Conservation (phyloP, 495 filamentous ascomycete genomes). For the Pseudomonodictys pantanalensis region DNA sequence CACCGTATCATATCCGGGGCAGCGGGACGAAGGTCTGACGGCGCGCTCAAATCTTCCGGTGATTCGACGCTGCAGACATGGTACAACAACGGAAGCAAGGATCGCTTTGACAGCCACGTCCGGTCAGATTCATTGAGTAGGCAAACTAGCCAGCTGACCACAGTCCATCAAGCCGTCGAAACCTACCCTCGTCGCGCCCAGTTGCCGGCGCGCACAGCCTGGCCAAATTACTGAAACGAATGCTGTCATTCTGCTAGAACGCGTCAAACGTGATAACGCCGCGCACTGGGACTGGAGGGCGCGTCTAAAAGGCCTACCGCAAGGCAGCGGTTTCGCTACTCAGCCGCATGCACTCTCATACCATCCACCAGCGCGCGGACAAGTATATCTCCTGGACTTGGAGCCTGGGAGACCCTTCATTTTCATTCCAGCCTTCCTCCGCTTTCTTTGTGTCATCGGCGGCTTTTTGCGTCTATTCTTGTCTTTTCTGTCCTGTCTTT, state of each 20-base stretch:
- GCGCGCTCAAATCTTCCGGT: background rate
- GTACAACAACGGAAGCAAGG: background rate
- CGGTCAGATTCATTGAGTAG: background rate
- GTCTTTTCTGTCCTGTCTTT: background rate
- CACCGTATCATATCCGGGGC: too few species aligned
- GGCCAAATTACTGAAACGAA: slow-evolving; percentile 1
- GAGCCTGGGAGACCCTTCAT: background rate
- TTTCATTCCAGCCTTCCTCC: slow-evolving; percentile 6
- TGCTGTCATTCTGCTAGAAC: slow-evolving; percentile 4
- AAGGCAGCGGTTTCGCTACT: slow-evolving; percentile 12
- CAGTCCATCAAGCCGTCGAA: background rate
- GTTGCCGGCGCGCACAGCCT: slow-evolving; percentile 10
- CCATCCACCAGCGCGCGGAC: background rate
- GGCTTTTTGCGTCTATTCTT: slow-evolving; percentile 1
- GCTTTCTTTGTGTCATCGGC: slow-evolving; percentile 14
- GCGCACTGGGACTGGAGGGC: slow-evolving; percentile 7
- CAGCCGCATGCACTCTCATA: slow-evolving; percentile 8
- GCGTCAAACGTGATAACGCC: slow-evolving; percentile 22
- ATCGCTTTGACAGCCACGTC: background rate
- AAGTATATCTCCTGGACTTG: slow-evolving; percentile 13
- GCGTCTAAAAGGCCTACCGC: background rate
- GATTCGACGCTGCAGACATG: background rate
- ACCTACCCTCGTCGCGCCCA: slow-evolving; percentile 1
- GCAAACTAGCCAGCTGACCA: background rate
- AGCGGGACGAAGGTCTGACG: too few species aligned